phyloP scores from a whole-genome alignment of 2,329 filamentous ascomycete genomes.

The Botryotinia calthae region DNA sequence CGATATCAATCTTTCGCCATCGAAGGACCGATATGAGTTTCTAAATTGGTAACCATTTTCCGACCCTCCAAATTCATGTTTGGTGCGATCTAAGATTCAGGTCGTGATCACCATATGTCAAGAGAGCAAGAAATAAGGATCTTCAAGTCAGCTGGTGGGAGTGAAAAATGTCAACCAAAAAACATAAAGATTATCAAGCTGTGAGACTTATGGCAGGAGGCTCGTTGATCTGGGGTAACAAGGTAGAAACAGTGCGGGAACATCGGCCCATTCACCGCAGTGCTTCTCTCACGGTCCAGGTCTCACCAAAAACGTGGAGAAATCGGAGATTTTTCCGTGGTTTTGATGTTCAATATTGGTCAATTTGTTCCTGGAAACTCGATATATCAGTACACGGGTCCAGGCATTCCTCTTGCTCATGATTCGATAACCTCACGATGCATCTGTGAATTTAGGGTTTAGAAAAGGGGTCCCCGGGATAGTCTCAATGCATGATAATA shows the following conservation, averaged over 20 bases:
- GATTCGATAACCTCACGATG: conserved; percentile 12
- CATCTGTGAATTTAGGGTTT: not conserved
- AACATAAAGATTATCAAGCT: not conserved
- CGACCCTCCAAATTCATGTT: conserved; percentile 5
- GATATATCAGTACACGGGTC: conserved; percentile 8
- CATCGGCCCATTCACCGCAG: conserved; percentile 20
- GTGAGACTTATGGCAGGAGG: conserved; percentile 1
- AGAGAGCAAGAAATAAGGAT: not conserved
- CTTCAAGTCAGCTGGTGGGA: conserved; percentile 20
- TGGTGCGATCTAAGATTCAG: conserved; percentile 1
- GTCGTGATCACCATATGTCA: not conserved
- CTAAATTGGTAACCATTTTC: conserved; percentile 10
- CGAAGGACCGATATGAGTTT: conserved; percentile 22
- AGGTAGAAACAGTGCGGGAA: conserved; percentile 13
- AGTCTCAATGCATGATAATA: not conserved
- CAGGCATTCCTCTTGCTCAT: not conserved
- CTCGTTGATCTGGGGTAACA: conserved; percentile 21
- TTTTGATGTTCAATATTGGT: not conserved
- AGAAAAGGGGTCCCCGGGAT: not conserved
- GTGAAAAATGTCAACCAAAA: conserved; percentile 3
- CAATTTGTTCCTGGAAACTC: not conserved
- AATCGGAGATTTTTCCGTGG: conserved; percentile 1
- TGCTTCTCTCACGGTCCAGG: conserved; percentile 14
- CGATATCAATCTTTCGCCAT: conserved; percentile 14
- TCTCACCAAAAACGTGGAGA: conserved; percentile 16